phyloP scores from a whole-genome alignment of 2,329 filamentous ascomycete genomes.

The Claviceps capensis region DNA sequence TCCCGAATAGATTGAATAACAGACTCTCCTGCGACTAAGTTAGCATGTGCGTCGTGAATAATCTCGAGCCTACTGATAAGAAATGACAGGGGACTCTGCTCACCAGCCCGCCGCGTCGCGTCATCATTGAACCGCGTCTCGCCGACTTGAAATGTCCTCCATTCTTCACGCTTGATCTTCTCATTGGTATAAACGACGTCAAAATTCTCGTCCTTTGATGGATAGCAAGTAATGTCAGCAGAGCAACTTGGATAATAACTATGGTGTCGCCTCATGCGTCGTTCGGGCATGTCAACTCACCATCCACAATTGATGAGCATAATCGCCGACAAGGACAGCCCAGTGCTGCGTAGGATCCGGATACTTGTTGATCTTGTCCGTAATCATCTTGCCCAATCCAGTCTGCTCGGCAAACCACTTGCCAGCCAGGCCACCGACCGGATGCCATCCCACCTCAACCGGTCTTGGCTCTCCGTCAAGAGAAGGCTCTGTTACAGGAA shows the following conservation, averaged over 20 bases:
- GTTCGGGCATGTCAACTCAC: slow-evolving; percentile 16
- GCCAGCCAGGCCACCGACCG: slow-evolving; percentile 39
- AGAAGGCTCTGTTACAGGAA: slow-evolving; percentile 16
- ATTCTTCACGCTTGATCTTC: slow-evolving; percentile 29
- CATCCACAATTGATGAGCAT: slow-evolving; percentile 46
- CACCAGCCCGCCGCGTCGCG: slow-evolving; percentile 33
- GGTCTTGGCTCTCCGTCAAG: slow-evolving; percentile 18
- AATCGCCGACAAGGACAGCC: slow-evolving; percentile 43
- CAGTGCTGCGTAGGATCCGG: slow-evolving; percentile 48
- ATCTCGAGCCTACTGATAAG: background rate
- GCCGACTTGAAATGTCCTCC: slow-evolving; percentile 37
- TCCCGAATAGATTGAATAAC: slow-evolving; percentile 38
- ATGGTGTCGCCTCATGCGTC: background rate
- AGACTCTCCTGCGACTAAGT: slow-evolving; percentile 28
- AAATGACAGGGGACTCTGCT: slow-evolving; percentile 9
- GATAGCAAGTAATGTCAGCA: background rate
- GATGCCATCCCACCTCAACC: slow-evolving; percentile 45
- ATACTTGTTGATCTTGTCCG: slow-evolving; percentile 37
- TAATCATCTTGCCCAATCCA: slow-evolving; percentile 40
- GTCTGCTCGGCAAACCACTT: slow-evolving; percentile 46
- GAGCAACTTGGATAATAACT: background rate
- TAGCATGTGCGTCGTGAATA: background rate
- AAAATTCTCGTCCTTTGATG: slow-evolving; percentile 32
- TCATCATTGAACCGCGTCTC: slow-evolving; percentile 42
- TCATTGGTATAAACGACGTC: slow-evolving; percentile 44